Base-by-base conservation (phyloP, 2,329 filamentous ascomycete species). In the Aspergillus pseudonomiae region DNA sequence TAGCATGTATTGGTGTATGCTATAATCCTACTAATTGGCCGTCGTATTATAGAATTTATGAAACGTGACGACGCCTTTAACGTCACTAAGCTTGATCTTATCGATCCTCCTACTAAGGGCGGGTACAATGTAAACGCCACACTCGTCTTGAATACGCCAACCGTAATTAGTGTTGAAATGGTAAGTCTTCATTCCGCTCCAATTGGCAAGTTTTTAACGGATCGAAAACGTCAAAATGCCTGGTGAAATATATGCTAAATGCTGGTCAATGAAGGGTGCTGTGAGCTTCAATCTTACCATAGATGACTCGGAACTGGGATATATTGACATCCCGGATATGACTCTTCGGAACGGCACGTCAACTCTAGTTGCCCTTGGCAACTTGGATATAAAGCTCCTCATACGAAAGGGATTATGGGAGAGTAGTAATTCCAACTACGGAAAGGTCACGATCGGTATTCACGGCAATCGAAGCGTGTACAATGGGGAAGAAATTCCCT, bases 111-210 rank as follows among this genome's bases (percentile, higher is more conserved):
- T 9, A 65, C 63, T 4, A 11, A 46, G 6, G 59, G 73, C 28
- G 71, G 70, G 32, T 72, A 67, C 32, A 73, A 73, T 21, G 64
- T 72, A 34, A 73, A 74, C 61, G 69, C 71, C n/a, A 73, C 71
- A 1, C 63, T 72, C 7, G 60, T 66, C 10, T 32, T 74, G 16
- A 62, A 60, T 14, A 71, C 71, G 26, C 69, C 71, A 16, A 68
- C 63, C 0, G 63, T 64, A 0, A 71, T 72, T 30, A 67, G 41
- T 14, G 62, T 73, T 10, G 66, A 73, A 48, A 62, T 73, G 67
- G 71, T 73, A 65, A 36, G 34, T 16, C 5, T 4, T 16, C 12
- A 16, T 12, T 36, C 34, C 11, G 6, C 12, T 14, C 12, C 34
- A 14, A 16, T 5, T 16, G 5, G 32, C 12, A 36, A 36, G 34